Evolutionary conservation across 176 grass and related monocot genomes (phyloP).

Genomic region (Pontederia paniculata): DNA sequence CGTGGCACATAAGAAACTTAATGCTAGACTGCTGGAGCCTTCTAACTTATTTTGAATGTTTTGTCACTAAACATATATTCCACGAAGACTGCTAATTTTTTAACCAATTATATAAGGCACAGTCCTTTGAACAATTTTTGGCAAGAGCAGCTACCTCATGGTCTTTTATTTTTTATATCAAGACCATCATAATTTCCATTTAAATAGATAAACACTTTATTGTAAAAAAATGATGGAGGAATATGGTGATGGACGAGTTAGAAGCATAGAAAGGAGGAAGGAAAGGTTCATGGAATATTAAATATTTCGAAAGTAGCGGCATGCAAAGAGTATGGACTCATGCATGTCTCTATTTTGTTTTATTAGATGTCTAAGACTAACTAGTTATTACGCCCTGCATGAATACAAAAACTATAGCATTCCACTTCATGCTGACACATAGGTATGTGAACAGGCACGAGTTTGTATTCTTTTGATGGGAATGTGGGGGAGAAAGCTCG

Average conservation of each 20-base stretch:
- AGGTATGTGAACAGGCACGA: background rate
- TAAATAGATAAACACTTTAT: too few species aligned
- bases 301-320: conserved; percentile 28
- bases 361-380: background rate
- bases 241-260: conserved; percentile 15
- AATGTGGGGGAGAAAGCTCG: conserved; percentile 14
- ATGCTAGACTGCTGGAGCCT: too few species aligned
- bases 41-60: too few species aligned
- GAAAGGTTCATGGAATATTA: conserved; percentile 28
- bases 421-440: conserved; percentile 18
- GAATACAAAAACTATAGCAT: background rate
- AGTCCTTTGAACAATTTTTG: too few species aligned
- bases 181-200: too few species aligned
- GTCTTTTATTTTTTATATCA: too few species aligned
- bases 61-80: too few species aligned
- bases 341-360: conserved; percentile 28
- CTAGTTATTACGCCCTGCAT: conserved; percentile 1
- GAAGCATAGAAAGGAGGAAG: conserved; percentile 5
- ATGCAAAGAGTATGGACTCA: conserved; percentile 27
- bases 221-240: conserved; percentile 27
- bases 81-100: too few species aligned
- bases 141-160: too few species aligned
- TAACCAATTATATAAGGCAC: too few species aligned
- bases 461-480: conserved; percentile 35
- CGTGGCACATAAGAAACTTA: too few species aligned